Percentiles rank a stretch among this genome's conserved stretches.
Conservation (phyloP, 768 basidiomycete genomes). For the Suillus alpinus region DNA sequence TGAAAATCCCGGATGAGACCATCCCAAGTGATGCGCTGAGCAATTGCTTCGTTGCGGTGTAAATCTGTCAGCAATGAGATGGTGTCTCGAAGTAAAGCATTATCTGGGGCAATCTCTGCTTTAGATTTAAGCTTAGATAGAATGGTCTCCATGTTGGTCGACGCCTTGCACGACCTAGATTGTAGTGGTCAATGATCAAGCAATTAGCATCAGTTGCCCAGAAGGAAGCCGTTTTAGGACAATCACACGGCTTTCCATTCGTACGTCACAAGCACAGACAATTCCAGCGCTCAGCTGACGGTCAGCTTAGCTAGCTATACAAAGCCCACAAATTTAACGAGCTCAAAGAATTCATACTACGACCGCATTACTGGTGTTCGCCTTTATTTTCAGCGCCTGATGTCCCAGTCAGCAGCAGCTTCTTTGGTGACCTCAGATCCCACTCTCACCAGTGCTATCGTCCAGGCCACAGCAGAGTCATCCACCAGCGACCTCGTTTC, state of each 20-base stretch:
- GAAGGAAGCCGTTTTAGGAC: neutral
- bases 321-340: neutral
- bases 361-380: neutral
- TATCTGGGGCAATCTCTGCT: conserved; percentile 8
- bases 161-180: neutral
- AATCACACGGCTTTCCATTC: neutral
- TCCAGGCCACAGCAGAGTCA: conserved; percentile 16
- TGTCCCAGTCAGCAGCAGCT: conserved; percentile 14
- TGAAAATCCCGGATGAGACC: conserved; percentile 18
- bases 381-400: conserved; percentile 9
- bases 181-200: neutral
- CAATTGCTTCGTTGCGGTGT: conserved; percentile 19
- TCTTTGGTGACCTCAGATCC: conserved; percentile 6
- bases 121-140: conserved; percentile 21
- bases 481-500: conserved; percentile 21
- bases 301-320: neutral
- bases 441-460: conserved; percentile 14
- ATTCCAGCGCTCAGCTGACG: neutral
- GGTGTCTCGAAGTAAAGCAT: conserved; percentile 19
- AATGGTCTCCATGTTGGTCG: conserved; percentile 24
- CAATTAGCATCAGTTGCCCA: neutral
- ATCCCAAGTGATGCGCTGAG: conserved; percentile 22
- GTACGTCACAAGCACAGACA: neutral
- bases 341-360: neutral
- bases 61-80: conserved; percentile 18